Conservation (phyloP, 1,284 basidiomycete species). For the Takashimella koratensis region DNA sequence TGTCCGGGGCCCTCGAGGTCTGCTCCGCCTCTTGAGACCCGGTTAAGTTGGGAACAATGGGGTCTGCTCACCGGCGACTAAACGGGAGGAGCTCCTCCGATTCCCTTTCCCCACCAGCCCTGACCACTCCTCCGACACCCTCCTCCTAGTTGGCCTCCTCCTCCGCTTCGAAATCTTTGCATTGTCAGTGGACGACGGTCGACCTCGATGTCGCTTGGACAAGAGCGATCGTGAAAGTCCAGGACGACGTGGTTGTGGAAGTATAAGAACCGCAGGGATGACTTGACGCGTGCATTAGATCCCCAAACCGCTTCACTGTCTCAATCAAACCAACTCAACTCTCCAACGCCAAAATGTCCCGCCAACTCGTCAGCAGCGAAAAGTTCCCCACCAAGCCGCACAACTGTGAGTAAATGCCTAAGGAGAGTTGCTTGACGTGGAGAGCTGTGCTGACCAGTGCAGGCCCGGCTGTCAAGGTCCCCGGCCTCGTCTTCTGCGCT, state of each 20-base stretch:
- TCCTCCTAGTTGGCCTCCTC: background rate
- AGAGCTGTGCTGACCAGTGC: background rate
- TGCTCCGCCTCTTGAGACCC: too few relatives aligned
- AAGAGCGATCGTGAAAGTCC: background rate
- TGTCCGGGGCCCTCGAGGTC: too few relatives aligned
- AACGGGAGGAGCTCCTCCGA: too few relatives aligned
- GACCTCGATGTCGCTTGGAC: background rate
- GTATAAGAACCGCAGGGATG: background rate
- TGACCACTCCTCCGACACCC: background rate
- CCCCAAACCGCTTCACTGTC: too few relatives aligned
- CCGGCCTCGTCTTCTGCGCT: conserved; percentile 36
- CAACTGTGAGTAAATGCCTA: conserved; percentile 23
- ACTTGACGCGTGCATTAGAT: too few relatives aligned
- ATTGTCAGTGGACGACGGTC: too few relatives aligned
- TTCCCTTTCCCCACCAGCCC: background rate
- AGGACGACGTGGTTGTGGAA: background rate
- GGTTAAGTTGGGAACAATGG: too few relatives aligned
- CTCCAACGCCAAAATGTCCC: conserved; percentile 12
- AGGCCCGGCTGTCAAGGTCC: conserved; percentile 34
- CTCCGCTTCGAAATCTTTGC: background rate
- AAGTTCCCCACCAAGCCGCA: conserved; percentile 38
- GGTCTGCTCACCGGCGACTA: too few relatives aligned
- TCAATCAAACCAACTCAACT: too few relatives aligned
- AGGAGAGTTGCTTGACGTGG: too few relatives aligned
- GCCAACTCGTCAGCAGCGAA: conserved; percentile 23